phyloP scores from a whole-genome alignment of 768 basidiomycete species.

The Daedaleopsis sinensis region DNA sequence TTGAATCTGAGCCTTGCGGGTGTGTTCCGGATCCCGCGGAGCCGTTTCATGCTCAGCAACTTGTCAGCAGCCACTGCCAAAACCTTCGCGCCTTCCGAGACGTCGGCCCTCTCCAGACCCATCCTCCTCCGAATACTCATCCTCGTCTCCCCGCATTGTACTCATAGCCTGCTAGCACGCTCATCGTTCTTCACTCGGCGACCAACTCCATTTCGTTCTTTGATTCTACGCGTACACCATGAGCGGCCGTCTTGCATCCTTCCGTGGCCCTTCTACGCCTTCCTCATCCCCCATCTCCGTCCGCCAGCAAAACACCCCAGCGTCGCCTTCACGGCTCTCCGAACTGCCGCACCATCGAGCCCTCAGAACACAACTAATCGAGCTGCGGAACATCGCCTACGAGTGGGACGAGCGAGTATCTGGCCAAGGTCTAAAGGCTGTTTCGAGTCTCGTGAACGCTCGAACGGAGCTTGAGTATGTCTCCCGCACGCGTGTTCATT shows the following conservation, averaged over 20 bases:
- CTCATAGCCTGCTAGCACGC: not conserved
- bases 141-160: not conserved
- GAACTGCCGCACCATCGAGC: constrained; percentile 86
- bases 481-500: not conserved
- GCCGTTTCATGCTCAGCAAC: too few species aligned
- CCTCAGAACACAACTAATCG: constrained; percentile 66
- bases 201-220: not conserved
- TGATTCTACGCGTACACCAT: constrained; percentile 28
- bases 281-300: constrained; percentile 62
- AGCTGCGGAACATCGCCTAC: constrained; percentile 60
- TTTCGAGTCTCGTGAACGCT: constrained; percentile 69
- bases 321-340: constrained; percentile 44
- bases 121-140: too few species aligned
- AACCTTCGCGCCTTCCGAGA: not conserved
- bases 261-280: constrained; percentile 80
- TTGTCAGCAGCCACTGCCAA: too few species aligned
- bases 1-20: constrained; percentile 3
- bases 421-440: constrained; percentile 78
- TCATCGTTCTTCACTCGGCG: constrained; percentile 3
- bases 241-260: constrained; percentile 68
- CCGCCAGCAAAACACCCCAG: constrained; percentile 47
- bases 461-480: constrained; percentile 86
- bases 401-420: constrained; percentile 88
- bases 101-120: not conserved
- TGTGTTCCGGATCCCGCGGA: constrained; percentile 2